These are phyloP conservation scores for Trypethelium eluteriae DNA, from an alignment of 495 filamentous ascomycete genomes.

Conservation along the genomic window DNA sequence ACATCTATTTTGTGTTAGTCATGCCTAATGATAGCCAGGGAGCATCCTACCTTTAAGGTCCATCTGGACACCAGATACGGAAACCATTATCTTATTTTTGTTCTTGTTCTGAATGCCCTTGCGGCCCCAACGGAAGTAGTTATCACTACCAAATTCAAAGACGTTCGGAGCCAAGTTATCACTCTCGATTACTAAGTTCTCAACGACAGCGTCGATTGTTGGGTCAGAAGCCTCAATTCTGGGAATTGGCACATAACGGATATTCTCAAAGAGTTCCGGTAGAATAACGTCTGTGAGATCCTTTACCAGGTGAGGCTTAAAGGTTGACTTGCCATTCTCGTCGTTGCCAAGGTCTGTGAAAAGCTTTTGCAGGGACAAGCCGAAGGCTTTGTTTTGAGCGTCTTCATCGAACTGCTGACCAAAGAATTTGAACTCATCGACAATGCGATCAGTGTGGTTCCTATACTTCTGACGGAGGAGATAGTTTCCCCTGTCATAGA, in stretches of 20 bases:
- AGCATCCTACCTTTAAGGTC: constrained; percentile 47
- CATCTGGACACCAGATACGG: constrained; percentile 83
- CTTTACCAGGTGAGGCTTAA: constrained; percentile 87
- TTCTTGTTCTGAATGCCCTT: constrained; percentile 73
- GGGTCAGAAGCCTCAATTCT: constrained; percentile 88
- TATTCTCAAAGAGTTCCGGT: constrained; percentile 73
- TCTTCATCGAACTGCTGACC: constrained; percentile 84
- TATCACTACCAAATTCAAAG: constrained; percentile 81
- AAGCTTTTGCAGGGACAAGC: constrained; percentile 66
- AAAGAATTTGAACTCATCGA: constrained; percentile 86
- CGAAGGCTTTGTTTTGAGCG: constrained; percentile 74
- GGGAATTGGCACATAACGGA: constrained; percentile 88
- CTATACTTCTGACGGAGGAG: constrained; percentile 84
- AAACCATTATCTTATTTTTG: constrained; percentile 74
- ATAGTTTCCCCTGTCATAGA: constrained; percentile 82
- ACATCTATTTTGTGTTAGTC: constrained; percentile 52
- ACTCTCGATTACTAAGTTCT: constrained; percentile 90
- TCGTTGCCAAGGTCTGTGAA: constrained; percentile 83
- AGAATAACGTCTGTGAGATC: constrained; percentile 82
- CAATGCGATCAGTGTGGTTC: constrained; percentile 74
- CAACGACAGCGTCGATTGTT: constrained; percentile 77
- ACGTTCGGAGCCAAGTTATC: constrained; percentile 97
- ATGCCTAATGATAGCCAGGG: not conserved
- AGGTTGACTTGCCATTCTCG: constrained; percentile 70
- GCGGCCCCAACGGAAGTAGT: constrained; percentile 92